Evolutionary conservation across 2,329 filamentous ascomycete genomes (phyloP).

Genomic region (Gnomoniopsis smithogilvyi): DNA sequence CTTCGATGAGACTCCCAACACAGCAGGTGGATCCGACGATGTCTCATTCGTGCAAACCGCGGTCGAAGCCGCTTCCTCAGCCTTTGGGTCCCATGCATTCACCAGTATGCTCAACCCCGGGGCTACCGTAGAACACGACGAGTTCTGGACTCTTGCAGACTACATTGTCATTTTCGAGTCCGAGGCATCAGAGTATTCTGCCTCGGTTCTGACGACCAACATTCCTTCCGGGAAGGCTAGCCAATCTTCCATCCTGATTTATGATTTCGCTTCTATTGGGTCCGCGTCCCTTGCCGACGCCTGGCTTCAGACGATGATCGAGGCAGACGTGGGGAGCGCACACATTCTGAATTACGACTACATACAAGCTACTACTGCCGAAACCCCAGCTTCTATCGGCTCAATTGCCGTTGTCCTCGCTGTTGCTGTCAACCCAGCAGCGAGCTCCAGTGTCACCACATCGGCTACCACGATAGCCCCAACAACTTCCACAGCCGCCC

Average conservation of each 20-base stretch:
- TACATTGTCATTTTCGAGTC: conserved; percentile 8
- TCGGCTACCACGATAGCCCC: background rate
- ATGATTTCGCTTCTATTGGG: background rate
- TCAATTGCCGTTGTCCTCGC: background rate
- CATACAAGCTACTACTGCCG: background rate
- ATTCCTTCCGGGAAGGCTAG: conserved; percentile 1
- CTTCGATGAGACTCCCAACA: conserved; percentile 18
- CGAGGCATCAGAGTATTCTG: conserved; percentile 1
- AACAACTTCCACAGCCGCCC: background rate
- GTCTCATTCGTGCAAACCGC: conserved; percentile 8
- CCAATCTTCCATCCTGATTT: conserved; percentile 7
- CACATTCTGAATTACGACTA: conserved; percentile 9
- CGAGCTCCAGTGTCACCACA: background rate
- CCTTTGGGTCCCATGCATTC: conserved; percentile 2
- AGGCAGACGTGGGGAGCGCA: background rate
- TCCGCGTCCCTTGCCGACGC: background rate
- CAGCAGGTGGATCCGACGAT: conserved; percentile 1
- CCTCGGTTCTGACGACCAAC: background rate
- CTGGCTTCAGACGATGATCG: conserved; percentile 4
- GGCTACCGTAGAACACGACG: background rate
- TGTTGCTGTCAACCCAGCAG: background rate
- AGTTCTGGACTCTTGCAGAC: conserved; percentile 5
- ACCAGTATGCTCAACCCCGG: conserved; percentile 14
- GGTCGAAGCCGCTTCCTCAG: background rate
- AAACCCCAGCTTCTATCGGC: background rate